Base-by-base conservation (phyloP, 495 filamentous ascomycete genomes). In the Aspergillus olivimuriae region DNA sequence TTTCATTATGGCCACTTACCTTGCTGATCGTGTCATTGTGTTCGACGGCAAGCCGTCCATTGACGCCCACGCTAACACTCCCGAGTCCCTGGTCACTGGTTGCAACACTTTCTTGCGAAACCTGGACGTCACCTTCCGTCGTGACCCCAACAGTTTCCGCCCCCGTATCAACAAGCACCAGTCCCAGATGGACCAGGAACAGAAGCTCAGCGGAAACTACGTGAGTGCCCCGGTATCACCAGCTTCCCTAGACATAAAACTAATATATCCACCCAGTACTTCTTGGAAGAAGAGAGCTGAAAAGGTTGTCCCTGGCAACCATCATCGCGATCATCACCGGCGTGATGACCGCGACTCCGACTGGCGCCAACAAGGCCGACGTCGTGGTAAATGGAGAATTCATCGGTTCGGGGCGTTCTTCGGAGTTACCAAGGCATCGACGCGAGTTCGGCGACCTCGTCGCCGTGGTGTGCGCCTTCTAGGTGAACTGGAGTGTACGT, bases 1-100 rank as follows among this genome's bases (percentile, higher is more conserved):
- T 81, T 97, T 98, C 73, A 97, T 96, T 73, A 97, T 97, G 92
- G 89, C 89, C 21, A 86, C 92, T 14, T 98, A 98, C 63, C 81
- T 97, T 15, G 92, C 94, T 31, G 92, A 98, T 57, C 86, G 91
- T 53, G 92, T 98, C 58, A 97, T 98, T 59, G 92, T 97, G 50
- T 98, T 98, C 57, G 92, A 95, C 60, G 92, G 92, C 51, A 60
- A 90, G 66, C 89, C 94, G 11, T 92, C 89, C 56, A 70, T 95
- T 46, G 75, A 95, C 48, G 82, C 92, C 28, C 84, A 77, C 37
- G 92, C 92, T 34, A 95, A 95, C 65, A 70, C 76, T 37, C 94
- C 92, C 17, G 89, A 97, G 70, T 89, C 84, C 43, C 74, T 97
- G 34, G 79, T 98, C 53, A 94, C 89, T 26, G 94, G 92, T 46